phyloP scores from a whole-genome alignment of 805 yeast genomes.

The Wickerhamiella bombiphila region DNA sequence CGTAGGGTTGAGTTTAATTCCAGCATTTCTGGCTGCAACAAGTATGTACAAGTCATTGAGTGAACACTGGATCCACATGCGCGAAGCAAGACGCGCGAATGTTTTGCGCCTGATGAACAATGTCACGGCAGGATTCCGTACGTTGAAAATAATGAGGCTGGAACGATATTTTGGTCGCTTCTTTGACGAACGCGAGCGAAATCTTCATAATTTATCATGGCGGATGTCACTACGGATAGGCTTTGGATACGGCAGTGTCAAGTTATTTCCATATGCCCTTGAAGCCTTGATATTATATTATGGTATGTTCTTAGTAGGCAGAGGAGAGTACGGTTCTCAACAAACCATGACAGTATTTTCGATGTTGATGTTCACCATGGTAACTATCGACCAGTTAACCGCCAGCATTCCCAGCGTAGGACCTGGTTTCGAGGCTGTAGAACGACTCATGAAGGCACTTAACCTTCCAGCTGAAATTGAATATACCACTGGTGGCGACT shows the following conservation, averaged over 20 bases:
- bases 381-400: slow-evolving; percentile 45
- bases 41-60: slow-evolving; percentile 33
- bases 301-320: slow-evolving; percentile 59
- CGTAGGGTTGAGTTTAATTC: slow-evolving; percentile 66
- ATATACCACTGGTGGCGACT: not conserved
- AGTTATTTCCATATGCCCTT: slow-evolving; percentile 39
- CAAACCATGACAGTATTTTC: slow-evolving; percentile 57
- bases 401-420: slow-evolving; percentile 63
- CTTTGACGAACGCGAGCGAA: slow-evolving; percentile 16
- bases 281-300: slow-evolving; percentile 66
- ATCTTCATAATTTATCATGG: slow-evolving; percentile 29
- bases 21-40: slow-evolving; percentile 42
- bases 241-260: slow-evolving; percentile 45
- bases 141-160: slow-evolving; percentile 46
- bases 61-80: slow-evolving; percentile 8
- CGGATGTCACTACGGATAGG: slow-evolving; percentile 50
- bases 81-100: slow-evolving; percentile 9
- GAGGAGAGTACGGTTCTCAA: slow-evolving; percentile 37
- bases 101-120: slow-evolving; percentile 29
- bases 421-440: slow-evolving; percentile 41
- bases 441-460: slow-evolving; percentile 10
- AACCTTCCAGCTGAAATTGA: not conserved
- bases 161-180: slow-evolving; percentile 30
- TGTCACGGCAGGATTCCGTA: slow-evolving; percentile 40
- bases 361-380: slow-evolving; percentile 56